Evolutionary conservation across 768 basidiomycete species (phyloP).

Genomic region (Thelephora aurantiotincta): DNA sequence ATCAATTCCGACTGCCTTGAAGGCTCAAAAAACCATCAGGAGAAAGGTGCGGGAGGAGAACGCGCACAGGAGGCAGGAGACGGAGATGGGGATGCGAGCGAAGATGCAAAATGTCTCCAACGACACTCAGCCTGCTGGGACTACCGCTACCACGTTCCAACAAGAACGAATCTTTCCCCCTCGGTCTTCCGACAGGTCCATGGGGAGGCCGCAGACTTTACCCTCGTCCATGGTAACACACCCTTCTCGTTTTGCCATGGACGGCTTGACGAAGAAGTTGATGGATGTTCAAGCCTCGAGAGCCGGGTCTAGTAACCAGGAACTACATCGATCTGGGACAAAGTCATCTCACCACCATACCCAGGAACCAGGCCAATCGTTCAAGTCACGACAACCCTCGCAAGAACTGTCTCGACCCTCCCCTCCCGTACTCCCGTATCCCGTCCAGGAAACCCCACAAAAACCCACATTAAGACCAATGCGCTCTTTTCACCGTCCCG

Average conservation of each 20-base stretch:
- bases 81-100: not conserved
- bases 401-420: slow-evolving; percentile 5
- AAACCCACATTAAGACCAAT: slow-evolving; percentile 26
- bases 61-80: slow-evolving; percentile 31
- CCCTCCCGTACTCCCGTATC: not conserved
- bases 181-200: slow-evolving; percentile 7
- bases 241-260: slow-evolving; percentile 29
- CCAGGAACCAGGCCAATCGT: not conserved
- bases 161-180: not conserved
- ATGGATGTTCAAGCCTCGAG: slow-evolving; percentile 29
- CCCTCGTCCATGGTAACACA: slow-evolving; percentile 18
- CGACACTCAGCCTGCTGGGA: not conserved
- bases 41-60: slow-evolving; percentile 56
- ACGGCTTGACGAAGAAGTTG: slow-evolving; percentile 47
- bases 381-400: slow-evolving; percentile 9
- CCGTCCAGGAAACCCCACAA: slow-evolving; percentile 9
- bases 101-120: not conserved
- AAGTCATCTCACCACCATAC: too few species aligned
- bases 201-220: slow-evolving; percentile 27
- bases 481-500: slow-evolving; percentile 48
- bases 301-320: slow-evolving; percentile 1
- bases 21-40: slow-evolving; percentile 71
- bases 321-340: too few species aligned
- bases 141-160: not conserved
- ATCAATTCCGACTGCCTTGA: slow-evolving; percentile 69